Base-by-base conservation (phyloP, 225 moss, liverwort and hornwort species). In the Bryum argenteum region DNA sequence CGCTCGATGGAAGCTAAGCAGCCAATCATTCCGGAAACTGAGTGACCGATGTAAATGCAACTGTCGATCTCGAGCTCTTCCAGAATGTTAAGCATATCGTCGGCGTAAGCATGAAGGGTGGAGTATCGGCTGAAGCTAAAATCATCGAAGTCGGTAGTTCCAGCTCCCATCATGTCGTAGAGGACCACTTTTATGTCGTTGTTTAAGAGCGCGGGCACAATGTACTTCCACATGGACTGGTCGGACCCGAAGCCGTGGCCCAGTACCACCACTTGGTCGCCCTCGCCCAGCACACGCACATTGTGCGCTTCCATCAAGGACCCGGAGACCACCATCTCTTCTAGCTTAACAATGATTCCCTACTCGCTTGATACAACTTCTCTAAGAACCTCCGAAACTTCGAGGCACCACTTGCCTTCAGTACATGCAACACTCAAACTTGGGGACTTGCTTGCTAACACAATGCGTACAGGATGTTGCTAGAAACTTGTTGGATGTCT, bases 161-260 rank as follows among this genome's bases (percentile, higher is more conserved):
- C 80, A 16, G 89, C 83, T 14, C 91, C 92, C 88, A 90, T 90
- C 28, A 80, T 70, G 43, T 96, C 95, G n/a, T 81, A 93, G 20
- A 96, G 72, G 41, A 96, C 51, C 9, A 96, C 80, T 61, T 80
- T 86, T 54, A 91, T 81, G 28, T 57, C 33, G 51, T 85, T 78
- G 64, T 67, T 64, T 24, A 84, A 20, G 40, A 96, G 71, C 0
- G 84, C 63, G 5, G 95, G 88, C 22, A 91, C 67, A 6, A 85
- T 59, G 48, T 93, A 82, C 74, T 90, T 89, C 95, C 95, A 96
- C 65, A 91, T 76, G 3, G 93, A 93, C 70, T 93, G 93, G 77
- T 96, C 89, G 0, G 85, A 78, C 4, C 93, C 95, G 39, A 88
- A 89, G 14, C 93, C 95, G 54, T 96, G 95, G 28, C 85, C 76